Percentiles rank a stretch among this genome's conserved stretches.
phyloP scores from a whole-genome alignment of 2,329 filamentous ascomycete genomes.

The Cladosporium oxysporum region DNA sequence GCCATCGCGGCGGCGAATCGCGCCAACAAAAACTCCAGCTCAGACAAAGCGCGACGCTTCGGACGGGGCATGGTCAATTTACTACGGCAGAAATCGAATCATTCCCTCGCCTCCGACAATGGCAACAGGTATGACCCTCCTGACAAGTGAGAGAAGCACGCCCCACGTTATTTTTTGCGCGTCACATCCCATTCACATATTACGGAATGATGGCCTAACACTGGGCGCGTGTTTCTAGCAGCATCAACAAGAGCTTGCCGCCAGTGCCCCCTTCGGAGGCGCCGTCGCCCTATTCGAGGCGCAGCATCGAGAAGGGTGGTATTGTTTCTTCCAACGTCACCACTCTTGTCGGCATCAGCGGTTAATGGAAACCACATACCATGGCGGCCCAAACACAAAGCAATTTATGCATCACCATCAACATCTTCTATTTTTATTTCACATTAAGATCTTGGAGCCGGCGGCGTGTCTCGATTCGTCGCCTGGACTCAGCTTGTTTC shows the following conservation, averaged over 20 bases:
- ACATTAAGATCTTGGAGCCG: neutral
- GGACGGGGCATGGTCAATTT: slow-evolving; percentile 38
- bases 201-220: slow-evolving; percentile 10
- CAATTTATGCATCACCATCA: neutral
- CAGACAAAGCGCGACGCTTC: slow-evolving; percentile 38
- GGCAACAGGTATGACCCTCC: slow-evolving; percentile 18
- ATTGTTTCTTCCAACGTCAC: neutral
- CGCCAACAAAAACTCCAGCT: slow-evolving; percentile 28
- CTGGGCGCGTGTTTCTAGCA: slow-evolving; percentile 7
- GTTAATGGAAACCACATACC: neutral
- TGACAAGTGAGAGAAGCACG: slow-evolving; percentile 4
- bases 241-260: neutral
- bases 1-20: slow-evolving; percentile 25
- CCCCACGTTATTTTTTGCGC: neutral
- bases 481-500: slow-evolving; percentile 1
- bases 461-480: neutral
- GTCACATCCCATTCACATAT: neutral
- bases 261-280: neutral
- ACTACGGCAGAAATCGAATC: slow-evolving; percentile 33
- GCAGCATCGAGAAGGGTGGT: neutral
- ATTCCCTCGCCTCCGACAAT: neutral
- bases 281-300: neutral
- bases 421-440: neutral
- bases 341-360: neutral
- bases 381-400: neutral